Conservation (phyloP, 441 rosid species). For the Cnidoscolus chayamansa region DNA sequence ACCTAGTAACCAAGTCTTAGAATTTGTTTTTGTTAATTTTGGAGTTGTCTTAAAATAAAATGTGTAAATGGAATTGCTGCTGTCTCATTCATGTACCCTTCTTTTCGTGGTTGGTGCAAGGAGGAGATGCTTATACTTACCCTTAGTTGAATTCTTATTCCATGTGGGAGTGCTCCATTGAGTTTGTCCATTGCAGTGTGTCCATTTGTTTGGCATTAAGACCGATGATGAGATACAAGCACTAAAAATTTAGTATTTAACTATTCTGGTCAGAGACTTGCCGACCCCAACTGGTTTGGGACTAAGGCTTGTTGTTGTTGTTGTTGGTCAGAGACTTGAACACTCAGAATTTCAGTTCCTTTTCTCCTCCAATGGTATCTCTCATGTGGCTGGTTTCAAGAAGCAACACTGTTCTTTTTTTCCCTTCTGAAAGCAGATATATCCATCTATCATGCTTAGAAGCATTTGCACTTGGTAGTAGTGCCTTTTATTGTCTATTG, state of each 20-base stretch:
- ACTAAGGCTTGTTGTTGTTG: too few relatives aligned
- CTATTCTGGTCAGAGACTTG: constrained; percentile 6
- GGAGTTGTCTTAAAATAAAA: not conserved
- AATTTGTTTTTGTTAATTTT: not conserved
- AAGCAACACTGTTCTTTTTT: constrained; percentile 1
- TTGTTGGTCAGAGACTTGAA: not conserved
- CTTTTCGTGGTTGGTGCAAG: constrained; percentile 8
- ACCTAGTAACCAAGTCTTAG: not conserved
- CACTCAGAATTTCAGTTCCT: not conserved
- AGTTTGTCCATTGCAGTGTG: not conserved
- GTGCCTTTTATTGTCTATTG: constrained; percentile 13
- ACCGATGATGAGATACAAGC: constrained; percentile 2
- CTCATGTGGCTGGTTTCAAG: constrained; percentile 16
- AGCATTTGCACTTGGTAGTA: constrained; percentile 16
- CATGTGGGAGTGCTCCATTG: not conserved
- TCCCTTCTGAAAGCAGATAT: constrained; percentile 9
- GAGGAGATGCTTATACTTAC: not conserved
- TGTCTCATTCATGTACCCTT: not conserved
- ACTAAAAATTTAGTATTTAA: constrained; percentile 8
- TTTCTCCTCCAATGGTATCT: constrained; percentile 12
- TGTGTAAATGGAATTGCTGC: not conserved
- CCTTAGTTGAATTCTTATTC: constrained; percentile 1
- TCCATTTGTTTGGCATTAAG: not conserved
- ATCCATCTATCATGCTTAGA: not conserved
- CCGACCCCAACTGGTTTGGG: too few relatives aligned